Evolutionary conservation across 306 rosid genomes (phyloP), one percentile per base, ranked within the genome.

Genomic region (Psophocarpus tetragonolobus): DNA sequence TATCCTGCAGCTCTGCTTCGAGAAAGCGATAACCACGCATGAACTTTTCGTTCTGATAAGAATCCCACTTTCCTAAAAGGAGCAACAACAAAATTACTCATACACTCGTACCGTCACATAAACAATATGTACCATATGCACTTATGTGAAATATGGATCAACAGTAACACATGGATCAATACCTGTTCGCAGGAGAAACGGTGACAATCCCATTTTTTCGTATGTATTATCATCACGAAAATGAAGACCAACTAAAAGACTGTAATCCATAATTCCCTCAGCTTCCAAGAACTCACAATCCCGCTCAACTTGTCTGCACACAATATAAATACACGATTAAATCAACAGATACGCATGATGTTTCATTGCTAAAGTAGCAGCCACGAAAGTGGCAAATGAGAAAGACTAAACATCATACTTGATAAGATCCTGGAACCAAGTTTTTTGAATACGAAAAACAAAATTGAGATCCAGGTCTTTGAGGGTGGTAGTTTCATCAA

Each of bases 401-500:
- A 57, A 29, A 17, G 4, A 11, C 3, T 11, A 24, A 71, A 54
- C 63, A 75, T 78, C 93, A 82, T 88, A 96, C 99, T 87, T 86
- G 62, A 87, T 83, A 32, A 96, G 90, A 30, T 88, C 91, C 65
- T 85, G 87, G 81, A 80, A 96, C 93, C 89, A 81, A 78, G 47
- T 87, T 24, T 73, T 83, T 56, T 93, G 93, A 2, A 96, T 80
- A 50, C 97, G 92, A 69, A 96, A 96, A 42, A 86, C 97, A 71
- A 90, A 96, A 83, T 96, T 96, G 71, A 96, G 99, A 82, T 96
- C 99, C 9, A 92, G 86, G 85, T 96, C 99, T 85, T 96, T 96
- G 54, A 96, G 94, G 51, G 99, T 96, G 56, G 99, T 93, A 38
- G 95, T 96, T 87, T 96, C 99, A 75, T 96, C 99, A 81, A 96